Evolutionary conservation across 2,329 filamentous ascomycete genomes (phyloP).

Genomic region (Raffaelea albimanens): DNA sequence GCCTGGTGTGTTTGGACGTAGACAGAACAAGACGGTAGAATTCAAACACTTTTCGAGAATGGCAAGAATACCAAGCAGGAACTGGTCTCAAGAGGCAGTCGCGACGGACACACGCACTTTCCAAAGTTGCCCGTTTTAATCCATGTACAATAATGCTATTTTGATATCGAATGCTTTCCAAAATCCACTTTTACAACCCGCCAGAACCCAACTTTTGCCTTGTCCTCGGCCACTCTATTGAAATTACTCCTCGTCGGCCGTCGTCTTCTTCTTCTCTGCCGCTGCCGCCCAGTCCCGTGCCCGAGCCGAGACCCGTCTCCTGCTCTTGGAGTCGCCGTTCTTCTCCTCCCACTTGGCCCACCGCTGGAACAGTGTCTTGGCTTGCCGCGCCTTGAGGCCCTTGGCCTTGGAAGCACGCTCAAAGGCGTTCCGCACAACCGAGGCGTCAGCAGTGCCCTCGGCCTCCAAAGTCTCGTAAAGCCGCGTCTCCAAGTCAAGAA

Average conservation of each 20-base stretch:
- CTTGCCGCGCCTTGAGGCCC: slow-evolving; percentile 70
- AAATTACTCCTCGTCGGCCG: slow-evolving; percentile 15
- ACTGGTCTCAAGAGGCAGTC: no score
- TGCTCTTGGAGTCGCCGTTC: slow-evolving; percentile 58
- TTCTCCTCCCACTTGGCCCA: slow-evolving; percentile 86
- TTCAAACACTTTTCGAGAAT: no score
- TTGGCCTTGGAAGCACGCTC: slow-evolving; percentile 64
- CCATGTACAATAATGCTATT: no score
- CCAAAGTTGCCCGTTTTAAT: no score
- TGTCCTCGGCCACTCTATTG: slow-evolving; percentile 12
- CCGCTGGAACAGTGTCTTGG: slow-evolving; percentile 80
- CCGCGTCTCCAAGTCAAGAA: slow-evolving; percentile 73
- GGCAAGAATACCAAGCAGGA: no score
- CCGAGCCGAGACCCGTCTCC: slow-evolving; percentile 60
- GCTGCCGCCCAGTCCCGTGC: slow-evolving; percentile 61
- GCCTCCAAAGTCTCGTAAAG: slow-evolving; percentile 43
- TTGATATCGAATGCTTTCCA: not conserved
- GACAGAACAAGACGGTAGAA: no score
- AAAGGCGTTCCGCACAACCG: slow-evolving; percentile 64
- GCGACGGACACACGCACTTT: no score
- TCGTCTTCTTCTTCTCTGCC: slow-evolving; percentile 27
- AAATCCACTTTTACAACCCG: not conserved
- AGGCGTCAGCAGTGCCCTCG: slow-evolving; percentile 37
- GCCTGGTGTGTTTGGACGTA: no score
- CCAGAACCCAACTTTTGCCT: slow-evolving; percentile 5